A percentile compares a stretch with the other conserved stretches of the same genome.
Evolutionary conservation across 495 filamentous ascomycete species (phyloP).

Genomic region (Penicillium paxilli): DNA sequence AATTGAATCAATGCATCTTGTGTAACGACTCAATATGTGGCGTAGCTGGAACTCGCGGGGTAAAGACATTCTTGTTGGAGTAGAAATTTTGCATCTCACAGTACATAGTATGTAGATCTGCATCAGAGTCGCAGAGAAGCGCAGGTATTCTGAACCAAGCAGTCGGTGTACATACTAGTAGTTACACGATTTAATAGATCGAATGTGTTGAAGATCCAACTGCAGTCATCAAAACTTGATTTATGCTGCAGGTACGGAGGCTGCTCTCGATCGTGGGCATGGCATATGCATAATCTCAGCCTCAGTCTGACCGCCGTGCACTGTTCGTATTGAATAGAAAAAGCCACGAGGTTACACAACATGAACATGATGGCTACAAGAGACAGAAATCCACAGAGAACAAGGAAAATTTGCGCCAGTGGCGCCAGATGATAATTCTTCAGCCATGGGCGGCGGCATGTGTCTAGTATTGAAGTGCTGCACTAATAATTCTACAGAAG

Average conservation of each 20-base stretch:
- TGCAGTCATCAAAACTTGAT: slow-evolving; percentile 1
- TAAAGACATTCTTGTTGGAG: neutral
- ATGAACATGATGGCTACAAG: neutral
- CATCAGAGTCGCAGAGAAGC: neutral
- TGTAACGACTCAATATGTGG: neutral
- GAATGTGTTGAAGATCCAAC: slow-evolving; percentile 11
- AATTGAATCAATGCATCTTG: neutral
- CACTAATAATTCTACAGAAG: too few relatives aligned
- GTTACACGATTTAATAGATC: slow-evolving; percentile 14
- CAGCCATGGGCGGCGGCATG: neutral
- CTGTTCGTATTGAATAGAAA: neutral
- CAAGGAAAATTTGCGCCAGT: neutral
- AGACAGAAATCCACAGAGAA: neutral
- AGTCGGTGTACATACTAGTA: neutral
- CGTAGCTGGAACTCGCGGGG: neutral
- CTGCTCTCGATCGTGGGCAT: neutral
- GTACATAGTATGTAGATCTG: neutral
- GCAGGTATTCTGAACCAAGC: neutral
- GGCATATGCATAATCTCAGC: slow-evolving; percentile 17
- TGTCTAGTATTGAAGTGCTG: neutral
- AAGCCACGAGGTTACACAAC: slow-evolving; percentile 16
- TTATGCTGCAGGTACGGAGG: slow-evolving; percentile 29
- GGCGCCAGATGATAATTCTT: neutral
- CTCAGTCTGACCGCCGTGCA: slow-evolving; percentile 13
- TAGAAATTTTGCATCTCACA: neutral